Evolutionary conservation across 345 rosid genomes (phyloP).

Genomic region (Sisymbrium altissimum): DNA sequence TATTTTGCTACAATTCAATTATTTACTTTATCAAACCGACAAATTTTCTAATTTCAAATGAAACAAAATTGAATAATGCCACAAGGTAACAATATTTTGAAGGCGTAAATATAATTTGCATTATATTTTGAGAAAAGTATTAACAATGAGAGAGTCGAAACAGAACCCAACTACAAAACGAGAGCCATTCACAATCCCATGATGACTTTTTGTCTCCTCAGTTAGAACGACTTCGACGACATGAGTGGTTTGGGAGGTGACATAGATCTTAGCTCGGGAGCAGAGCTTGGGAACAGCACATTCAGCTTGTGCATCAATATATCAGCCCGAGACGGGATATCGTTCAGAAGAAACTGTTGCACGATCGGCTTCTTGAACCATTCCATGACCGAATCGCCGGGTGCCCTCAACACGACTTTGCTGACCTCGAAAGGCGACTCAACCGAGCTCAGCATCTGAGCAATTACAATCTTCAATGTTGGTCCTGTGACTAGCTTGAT

Average conservation of each 20-base stretch:
- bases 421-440: slow-evolving; percentile 97
- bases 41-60: not conserved
- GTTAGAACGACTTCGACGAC: slow-evolving; percentile 26
- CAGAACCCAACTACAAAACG: not conserved
- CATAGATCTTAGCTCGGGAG: slow-evolving; percentile 86
- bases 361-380: slow-evolving; percentile 99
- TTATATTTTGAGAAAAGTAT: slow-evolving; percentile 21
- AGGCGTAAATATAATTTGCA: not conserved
- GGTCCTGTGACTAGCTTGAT: slow-evolving; percentile 97
- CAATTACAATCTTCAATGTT: slow-evolving; percentile 82
- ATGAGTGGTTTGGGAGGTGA: slow-evolving; percentile 70
- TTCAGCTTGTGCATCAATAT: slow-evolving; percentile 94
- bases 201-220: not conserved
- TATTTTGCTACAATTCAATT: not conserved
- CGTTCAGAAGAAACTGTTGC: slow-evolving; percentile 92
- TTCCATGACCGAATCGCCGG: slow-evolving; percentile 88
- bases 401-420: slow-evolving; percentile 87
- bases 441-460: slow-evolving; percentile 88
- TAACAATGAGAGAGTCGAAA: not conserved
- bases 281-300: slow-evolving; percentile 82
- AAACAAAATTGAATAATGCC: not conserved
- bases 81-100: not conserved
- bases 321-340: slow-evolving; percentile 82
- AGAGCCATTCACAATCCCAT: slow-evolving; percentile 10
- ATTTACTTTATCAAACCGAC: not conserved